These are phyloP conservation scores for Boletus albobrunnescens DNA, from an alignment of 1,284 basidiomycete species.

Conservation along the genomic window DNA sequence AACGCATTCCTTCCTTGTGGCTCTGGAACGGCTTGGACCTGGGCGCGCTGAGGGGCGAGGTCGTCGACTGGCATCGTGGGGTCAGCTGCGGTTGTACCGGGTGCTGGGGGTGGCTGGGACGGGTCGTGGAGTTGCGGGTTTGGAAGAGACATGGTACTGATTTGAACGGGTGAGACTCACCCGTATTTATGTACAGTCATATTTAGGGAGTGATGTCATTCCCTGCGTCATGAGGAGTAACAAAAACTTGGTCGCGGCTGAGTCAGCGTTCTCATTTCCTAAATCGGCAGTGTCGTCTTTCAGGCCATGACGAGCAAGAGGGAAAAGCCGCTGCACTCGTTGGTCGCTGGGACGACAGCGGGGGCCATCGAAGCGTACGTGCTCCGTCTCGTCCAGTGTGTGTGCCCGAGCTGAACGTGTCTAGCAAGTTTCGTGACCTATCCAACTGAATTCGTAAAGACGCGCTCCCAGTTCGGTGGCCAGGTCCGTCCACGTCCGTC, in stretches of 20 bases:
- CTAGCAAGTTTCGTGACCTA: conserved; percentile 73
- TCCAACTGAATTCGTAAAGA: conserved; percentile 92
- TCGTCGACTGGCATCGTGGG: background rate
- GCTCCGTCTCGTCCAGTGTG: background rate
- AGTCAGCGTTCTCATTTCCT: conserved; percentile 8
- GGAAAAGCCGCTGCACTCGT: conserved; percentile 76
- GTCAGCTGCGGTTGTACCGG: background rate
- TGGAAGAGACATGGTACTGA: conserved; percentile 9
- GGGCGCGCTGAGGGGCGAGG: background rate
- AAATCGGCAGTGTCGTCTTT: conserved; percentile 1
- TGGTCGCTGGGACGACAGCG: conserved; percentile 89
- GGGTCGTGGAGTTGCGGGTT: conserved; percentile 14
- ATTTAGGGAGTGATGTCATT: conserved; percentile 17
- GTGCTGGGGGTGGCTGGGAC: conserved; percentile 12
- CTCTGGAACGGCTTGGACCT: background rate
- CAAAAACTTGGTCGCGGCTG: too few relatives aligned
- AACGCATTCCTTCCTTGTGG: conserved; percentile 32
- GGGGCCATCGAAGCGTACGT: conserved; percentile 89
- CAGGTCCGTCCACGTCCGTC: conserved; percentile 43
- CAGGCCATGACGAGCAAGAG: conserved; percentile 42
- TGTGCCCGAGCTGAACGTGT: conserved; percentile 29
- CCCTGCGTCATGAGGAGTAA: too few relatives aligned
- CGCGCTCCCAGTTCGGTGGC: conserved; percentile 75
- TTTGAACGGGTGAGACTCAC: background rate
- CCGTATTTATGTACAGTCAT: conserved; percentile 18